Conservation (phyloP, 192 early-diverging fungal species). For the Backusella liffmaniae region DNA sequence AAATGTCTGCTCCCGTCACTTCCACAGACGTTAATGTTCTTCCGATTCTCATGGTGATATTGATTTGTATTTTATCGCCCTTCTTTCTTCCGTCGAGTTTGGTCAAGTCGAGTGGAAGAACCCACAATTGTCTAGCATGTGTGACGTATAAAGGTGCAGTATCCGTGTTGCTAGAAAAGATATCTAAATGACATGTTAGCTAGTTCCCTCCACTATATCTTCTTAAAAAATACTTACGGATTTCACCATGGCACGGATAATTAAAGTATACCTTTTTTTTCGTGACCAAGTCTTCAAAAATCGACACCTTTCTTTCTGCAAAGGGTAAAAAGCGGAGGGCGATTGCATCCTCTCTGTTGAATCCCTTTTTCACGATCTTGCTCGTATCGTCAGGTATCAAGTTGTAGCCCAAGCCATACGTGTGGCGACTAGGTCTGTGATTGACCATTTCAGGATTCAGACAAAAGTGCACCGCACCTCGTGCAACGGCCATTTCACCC, state of each 20-base stretch:
- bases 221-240: neutral
- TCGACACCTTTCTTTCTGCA: neutral
- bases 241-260: neutral
- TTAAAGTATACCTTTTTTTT: neutral
- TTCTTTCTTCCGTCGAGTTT: neutral
- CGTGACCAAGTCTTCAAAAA: neutral
- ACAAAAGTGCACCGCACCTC: conserved; percentile 50
- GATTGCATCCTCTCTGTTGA: neutral
- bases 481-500: conserved; percentile 45
- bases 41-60: neutral
- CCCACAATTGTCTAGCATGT: neutral
- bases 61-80: neutral
- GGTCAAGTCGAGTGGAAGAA: neutral
- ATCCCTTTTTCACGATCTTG: neutral
- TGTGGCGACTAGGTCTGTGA: neutral
- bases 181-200: neutral
- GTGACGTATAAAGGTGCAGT: neutral
- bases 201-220: neutral
- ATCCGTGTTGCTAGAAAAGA: neutral
- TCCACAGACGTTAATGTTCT: neutral
- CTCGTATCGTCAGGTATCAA: neutral
- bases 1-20: neutral
- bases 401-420: neutral
- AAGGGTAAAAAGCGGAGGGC: neutral
- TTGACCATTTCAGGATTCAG: conserved; percentile 28